phyloP scores from a whole-genome alignment of 2,329 filamentous ascomycete genomes.

The Dryadomyces quercus-mongolicae region DNA sequence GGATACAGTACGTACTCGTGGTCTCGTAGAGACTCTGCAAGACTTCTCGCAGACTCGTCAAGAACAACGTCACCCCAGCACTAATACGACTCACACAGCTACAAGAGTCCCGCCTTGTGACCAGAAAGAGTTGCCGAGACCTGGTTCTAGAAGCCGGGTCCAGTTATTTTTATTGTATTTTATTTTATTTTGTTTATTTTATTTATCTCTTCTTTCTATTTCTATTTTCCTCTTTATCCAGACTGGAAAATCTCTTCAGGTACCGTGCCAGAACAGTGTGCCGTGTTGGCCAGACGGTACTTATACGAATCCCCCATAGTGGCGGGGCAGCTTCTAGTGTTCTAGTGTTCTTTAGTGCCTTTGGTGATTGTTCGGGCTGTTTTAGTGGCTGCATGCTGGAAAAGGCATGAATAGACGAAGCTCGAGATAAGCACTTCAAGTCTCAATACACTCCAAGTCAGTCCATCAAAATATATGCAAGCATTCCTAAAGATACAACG shows the following conservation, averaged over 20 bases:
- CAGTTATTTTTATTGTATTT: neutral
- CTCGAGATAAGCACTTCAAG: no score
- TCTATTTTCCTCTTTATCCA: neutral
- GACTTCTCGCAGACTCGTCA: neutral
- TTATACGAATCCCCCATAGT: no score
- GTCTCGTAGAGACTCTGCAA: neutral
- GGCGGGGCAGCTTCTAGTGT: no score
- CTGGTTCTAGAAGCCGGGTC: neutral
- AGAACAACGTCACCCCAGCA: no score
- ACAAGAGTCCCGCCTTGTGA: neutral
- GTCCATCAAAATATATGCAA: no score
- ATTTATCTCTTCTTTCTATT: neutral
- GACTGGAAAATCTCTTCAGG: neutral
- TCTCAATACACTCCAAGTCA: no score
- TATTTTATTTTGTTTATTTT: neutral
- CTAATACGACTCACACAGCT: neutral
- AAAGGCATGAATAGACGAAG: no score
- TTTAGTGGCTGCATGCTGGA: no score
- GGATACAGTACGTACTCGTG: no score
- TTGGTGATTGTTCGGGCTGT: no score
- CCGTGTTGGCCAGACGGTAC: no score
- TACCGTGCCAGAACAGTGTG: neutral
- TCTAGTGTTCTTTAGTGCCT: no score
- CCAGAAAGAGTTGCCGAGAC: neutral
- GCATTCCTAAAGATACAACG: neutral